Evolutionary conservation across 169 alveolate genomes (phyloP).

Genomic region (Babesia bovis): DNA sequence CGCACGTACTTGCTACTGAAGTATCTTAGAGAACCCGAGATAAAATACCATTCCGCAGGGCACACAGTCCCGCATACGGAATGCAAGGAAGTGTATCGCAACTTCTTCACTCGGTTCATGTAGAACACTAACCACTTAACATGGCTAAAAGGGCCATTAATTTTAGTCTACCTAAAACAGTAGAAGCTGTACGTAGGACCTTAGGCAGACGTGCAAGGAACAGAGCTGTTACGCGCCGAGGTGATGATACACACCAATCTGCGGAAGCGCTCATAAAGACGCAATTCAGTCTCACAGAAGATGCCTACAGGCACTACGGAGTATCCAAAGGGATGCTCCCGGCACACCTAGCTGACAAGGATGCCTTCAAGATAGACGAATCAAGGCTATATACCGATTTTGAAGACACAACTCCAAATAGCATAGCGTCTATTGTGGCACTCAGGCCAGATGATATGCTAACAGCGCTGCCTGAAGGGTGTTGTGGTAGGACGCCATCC

Average conservation of each 20-base stretch:
- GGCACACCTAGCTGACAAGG: conserved; percentile 40
- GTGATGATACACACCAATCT: conserved; percentile 46
- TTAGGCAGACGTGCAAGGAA: conserved; percentile 38
- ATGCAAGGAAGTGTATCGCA: conserved; percentile 36
- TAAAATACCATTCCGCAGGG: conserved; percentile 42
- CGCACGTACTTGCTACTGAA: conserved; percentile 45
- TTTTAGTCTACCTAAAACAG: conserved; percentile 38
- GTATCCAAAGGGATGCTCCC: conserved; percentile 56
- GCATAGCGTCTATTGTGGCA: conserved; percentile 46
- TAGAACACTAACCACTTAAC: neutral
- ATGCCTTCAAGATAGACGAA: conserved; percentile 35
- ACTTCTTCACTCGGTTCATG: conserved; percentile 42
- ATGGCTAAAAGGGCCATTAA: conserved; percentile 39
- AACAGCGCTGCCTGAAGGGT: conserved; percentile 57
- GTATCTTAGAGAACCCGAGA: conserved; percentile 40
- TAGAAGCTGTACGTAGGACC: conserved; percentile 13
- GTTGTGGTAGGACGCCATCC: conserved; percentile 40
- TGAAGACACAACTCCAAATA: conserved; percentile 27
- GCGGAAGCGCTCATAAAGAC: conserved; percentile 50
- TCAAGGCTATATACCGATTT: conserved; percentile 27
- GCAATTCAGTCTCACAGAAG: conserved; percentile 54
- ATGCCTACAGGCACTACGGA: conserved; percentile 63
- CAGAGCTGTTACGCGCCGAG: conserved; percentile 1
- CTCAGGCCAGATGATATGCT: conserved; percentile 29
- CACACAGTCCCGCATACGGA: conserved; percentile 61